Percentiles rank a stretch among this genome's conserved stretches.
These are phyloP conservation scores for Fagus sylvatica DNA, from an alignment of 306 rosid genomes.

Conservation along the genomic window DNA sequence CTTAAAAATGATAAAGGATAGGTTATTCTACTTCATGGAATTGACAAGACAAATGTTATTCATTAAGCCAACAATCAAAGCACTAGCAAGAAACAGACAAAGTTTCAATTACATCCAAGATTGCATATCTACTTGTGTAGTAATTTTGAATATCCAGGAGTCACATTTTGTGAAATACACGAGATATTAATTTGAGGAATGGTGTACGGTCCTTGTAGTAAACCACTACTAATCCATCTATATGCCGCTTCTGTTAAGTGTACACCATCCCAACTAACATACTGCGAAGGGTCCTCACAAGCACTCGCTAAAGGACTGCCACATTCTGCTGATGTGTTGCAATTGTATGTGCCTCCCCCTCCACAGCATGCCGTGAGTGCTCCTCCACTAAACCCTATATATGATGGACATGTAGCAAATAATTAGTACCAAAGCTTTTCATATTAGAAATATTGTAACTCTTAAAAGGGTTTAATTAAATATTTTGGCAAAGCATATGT, in stretches of 20 bases:
- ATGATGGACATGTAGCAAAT: neutral
- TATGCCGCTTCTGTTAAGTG: constrained; percentile 29
- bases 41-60: no score
- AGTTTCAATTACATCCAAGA: no score
- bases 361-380: constrained; percentile 35
- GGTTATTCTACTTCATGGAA: no score
- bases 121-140: no score
- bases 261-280: constrained; percentile 49
- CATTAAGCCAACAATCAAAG: no score
- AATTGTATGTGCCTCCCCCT: constrained; percentile 31
- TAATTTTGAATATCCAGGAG: no score
- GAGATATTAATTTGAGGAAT: constrained; percentile 19
- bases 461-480: no score
- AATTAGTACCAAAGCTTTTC: no score
- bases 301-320: neutral
- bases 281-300: constrained; percentile 51
- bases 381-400: constrained; percentile 36
- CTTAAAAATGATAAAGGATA: no score
- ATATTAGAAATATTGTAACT: no score
- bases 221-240: constrained; percentile 12
- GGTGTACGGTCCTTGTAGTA: constrained; percentile 28
- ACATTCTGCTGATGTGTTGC: constrained; percentile 4
- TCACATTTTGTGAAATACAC: neutral
- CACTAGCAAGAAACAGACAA: no score
- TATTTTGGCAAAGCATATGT: no score